Base-by-base conservation (phyloP, 768 basidiomycete species). In the Podaxis pistillaris region DNA sequence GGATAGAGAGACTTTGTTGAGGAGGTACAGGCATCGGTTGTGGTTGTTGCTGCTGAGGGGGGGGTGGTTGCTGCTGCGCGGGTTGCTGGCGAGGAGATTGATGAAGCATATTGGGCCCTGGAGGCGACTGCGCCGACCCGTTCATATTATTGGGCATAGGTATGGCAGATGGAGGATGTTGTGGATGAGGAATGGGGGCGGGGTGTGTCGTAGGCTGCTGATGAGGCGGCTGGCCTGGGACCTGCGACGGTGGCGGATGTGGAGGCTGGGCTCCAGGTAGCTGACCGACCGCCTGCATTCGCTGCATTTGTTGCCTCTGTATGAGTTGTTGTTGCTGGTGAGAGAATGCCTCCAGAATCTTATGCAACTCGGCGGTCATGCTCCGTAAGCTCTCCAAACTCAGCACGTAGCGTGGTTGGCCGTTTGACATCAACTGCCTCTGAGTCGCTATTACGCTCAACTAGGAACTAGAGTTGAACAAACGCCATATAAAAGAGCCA, bases 361-460 rank as follows among this genome's bases (percentile, higher is more conserved):
- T 81, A 41, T 73, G 75, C 50, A 81, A 75, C 40, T 86, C 83
- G 8, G 44, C 19, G 3, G 75, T 65, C 81, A 88, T 84, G 36
- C 44, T 69, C 41, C 78, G 79, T 37, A 88, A 72, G 28, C 69
- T 73, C 0, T 74, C 70, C 28, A 83, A 60, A 12, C 64, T 66
- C 22, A 79, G 63, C n/a, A 82, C 73, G 64, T 74, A 81, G 30
- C 79, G 81, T 47, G 80, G 79, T 61, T 68, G 78, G 12, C 73
- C 70, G 12, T 72, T 68, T 19, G 75, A 70, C 28, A 81, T 65
- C 63, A 81, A 66, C 11, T 40, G 63, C 50, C 80, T 72, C 70
- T 88, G 86, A 41, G 76, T 78, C 30, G 69, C 68, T 24, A 83
- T 80, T 15, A 79, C 78, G 58, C 77, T 66, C 36, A 80, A 78